Percentiles rank a stretch among this genome's conserved stretches.
Evolutionary conservation across 108 stramenopile genomes (phyloP).

Genomic region (Nitzschia sp.): DNA sequence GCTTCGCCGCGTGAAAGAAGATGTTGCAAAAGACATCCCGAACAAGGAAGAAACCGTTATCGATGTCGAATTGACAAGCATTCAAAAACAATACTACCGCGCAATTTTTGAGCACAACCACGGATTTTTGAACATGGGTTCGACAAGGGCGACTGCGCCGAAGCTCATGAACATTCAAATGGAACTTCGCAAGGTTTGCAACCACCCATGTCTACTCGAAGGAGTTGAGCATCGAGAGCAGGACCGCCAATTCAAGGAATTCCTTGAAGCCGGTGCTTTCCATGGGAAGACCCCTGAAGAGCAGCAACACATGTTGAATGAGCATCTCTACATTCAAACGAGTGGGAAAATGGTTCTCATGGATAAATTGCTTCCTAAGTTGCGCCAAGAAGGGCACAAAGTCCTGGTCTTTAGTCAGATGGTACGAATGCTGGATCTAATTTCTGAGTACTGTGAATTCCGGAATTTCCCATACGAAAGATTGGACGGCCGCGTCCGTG

Average conservation of each 20-base stretch:
- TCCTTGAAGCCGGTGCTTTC: conserved; percentile 62
- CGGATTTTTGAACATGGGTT: conserved; percentile 91
- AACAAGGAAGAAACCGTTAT: conserved; percentile 98
- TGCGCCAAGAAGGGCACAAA: conserved; percentile 95
- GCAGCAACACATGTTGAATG: conserved; percentile 73
- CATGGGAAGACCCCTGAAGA: conserved; percentile 76
- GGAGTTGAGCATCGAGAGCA: conserved; percentile 94
- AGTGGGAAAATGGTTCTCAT: conserved; percentile 99
- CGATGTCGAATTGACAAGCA: conserved; percentile 97
- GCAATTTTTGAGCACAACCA: conserved; percentile 99
- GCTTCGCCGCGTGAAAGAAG: conserved; percentile 96
- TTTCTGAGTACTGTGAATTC: conserved; percentile 92
- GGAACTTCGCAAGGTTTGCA: conserved; percentile 98
- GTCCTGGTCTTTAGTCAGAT: conserved; percentile 96
- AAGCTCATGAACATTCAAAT: conserved; percentile 99
- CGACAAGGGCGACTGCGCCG: conserved; percentile 61
- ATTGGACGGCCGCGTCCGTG: conserved; percentile 88
- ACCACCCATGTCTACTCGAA: conserved; percentile 96
- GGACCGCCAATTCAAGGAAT: conserved; percentile 77
- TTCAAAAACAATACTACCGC: conserved; percentile 99
- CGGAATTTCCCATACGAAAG: conserved; percentile 89
- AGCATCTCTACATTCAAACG: conserved; percentile 81
- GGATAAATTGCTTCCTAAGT: conserved; percentile 98
- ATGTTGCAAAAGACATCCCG: conserved; percentile 99
- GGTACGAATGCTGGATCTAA: conserved; percentile 94